A percentile compares a stretch with the other conserved stretches of the same genome.
Conservation (phyloP, 345 rosid genomes). For the Gossypium mustelinum region DNA sequence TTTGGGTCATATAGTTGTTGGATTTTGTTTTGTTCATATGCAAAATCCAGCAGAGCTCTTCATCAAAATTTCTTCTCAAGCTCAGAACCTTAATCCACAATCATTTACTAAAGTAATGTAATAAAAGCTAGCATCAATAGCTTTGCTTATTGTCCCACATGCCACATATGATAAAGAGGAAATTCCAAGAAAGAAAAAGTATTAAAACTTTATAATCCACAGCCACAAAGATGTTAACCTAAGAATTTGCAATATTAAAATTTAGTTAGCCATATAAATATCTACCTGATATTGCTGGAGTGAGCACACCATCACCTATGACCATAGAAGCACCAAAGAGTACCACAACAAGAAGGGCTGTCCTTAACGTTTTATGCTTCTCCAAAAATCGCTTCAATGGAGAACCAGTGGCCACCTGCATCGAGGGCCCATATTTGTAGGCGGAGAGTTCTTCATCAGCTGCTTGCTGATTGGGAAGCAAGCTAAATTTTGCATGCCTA, state of each 20-base stretch:
- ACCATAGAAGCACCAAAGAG: conserved; percentile 83
- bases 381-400: conserved; percentile 63
- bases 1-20: background rate
- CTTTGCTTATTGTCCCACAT: background rate
- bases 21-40: background rate
- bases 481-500: conserved; percentile 79
- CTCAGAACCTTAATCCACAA: background rate
- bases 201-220: background rate
- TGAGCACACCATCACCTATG: conserved; percentile 87
- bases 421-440: conserved; percentile 62
- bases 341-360: conserved; percentile 67
- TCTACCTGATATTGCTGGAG: conserved; percentile 85
- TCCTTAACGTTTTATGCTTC: conserved; percentile 68
- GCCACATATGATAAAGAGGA: background rate
- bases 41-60: background rate
- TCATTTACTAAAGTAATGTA: background rate
- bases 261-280: background rate
- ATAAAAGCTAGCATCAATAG: background rate
- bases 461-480: conserved; percentile 94
- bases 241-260: background rate
- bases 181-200: background rate
- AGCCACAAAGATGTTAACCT: conserved; percentile 2
- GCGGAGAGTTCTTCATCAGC: conserved; percentile 93
- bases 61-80: conserved; percentile 2
- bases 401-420: conserved; percentile 30